Base-by-base conservation (phyloP, 768 basidiomycete species). In the Boletellus sp. region DNA sequence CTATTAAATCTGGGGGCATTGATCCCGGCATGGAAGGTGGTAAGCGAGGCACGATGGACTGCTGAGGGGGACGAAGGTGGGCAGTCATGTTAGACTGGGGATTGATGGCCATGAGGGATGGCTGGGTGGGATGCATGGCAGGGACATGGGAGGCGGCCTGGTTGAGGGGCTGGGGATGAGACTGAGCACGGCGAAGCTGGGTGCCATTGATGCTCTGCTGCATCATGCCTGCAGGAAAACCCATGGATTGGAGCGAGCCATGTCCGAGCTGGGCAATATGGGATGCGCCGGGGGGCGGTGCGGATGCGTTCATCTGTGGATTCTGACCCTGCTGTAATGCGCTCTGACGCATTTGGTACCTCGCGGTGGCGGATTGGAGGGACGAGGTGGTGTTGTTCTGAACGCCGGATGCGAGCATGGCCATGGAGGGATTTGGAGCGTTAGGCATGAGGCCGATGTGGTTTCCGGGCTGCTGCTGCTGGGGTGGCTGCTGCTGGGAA, bases 151-250 rank as follows among this genome's bases (percentile, higher is more conserved):
- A 66, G 42, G 63, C 67, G 13, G 64, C 53, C 35, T 74, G 70
- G 56, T 70, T 75, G 50, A 76, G 58, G 65, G 58, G 65, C 53
- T 77, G 74, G 5, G 81, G 76, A 66, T 85, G 84, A 19, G 83
- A 80, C 51, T 72, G 68, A n/a, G 75, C 76, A 60, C 84, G 78
- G 50, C 84, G 78, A 40, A 77, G 63, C 17, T 54, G 58, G 39
- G 62, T 62, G 36, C 71, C 67, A 53, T 66, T 67, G 4, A 64
- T 63, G 49, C 62, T 67, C 54, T 68, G 72, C 58, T 64, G 70
- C 67, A 79, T 73, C 60, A 75, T 70, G 54, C 58, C 65, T 39
- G 67, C 65, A 47, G 71, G 67, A 60, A 78, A 79, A 42, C 57
- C 61, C 67, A 78, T 73, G 55, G 62, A 51, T 58, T 71, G 74